Percentiles rank a stretch among this genome's conserved stretches.
Evolutionary conservation across 352 stramenopile genomes (phyloP).

Genomic region (Elongisporangium anandrum): DNA sequence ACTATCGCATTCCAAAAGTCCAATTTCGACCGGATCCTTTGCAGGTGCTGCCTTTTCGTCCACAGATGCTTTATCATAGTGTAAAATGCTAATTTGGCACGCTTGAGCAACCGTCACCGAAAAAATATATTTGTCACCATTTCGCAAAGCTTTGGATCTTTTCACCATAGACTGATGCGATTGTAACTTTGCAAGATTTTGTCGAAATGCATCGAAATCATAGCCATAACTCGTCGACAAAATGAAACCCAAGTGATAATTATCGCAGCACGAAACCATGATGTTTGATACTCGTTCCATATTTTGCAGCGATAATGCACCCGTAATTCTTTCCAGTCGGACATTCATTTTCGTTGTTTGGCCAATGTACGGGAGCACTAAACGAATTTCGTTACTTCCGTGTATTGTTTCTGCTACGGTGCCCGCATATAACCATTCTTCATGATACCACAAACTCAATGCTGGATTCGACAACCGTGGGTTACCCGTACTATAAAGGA

Average conservation of each 20-base stretch:
- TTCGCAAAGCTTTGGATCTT: background rate
- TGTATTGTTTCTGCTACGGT: slow-evolving; percentile 4
- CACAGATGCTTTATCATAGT: slow-evolving; percentile 23
- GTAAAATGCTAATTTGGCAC: slow-evolving; percentile 34
- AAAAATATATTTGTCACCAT: background rate
- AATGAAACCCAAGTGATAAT: slow-evolving; percentile 58
- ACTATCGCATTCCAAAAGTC: slow-evolving; percentile 11
- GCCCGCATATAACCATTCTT: slow-evolving; percentile 33
- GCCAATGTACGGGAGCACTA: background rate
- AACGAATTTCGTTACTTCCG: background rate
- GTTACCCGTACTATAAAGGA: slow-evolving; percentile 37
- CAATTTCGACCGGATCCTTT: slow-evolving; percentile 10
- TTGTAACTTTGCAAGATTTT: slow-evolving; percentile 49
- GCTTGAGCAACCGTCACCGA: slow-evolving; percentile 20
- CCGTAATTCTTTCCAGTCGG: slow-evolving; percentile 16
- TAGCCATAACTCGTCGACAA: slow-evolving; percentile 66
- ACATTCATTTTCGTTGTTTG: slow-evolving; percentile 20
- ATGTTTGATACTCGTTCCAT: slow-evolving; percentile 35
- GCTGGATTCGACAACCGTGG: slow-evolving; percentile 30
- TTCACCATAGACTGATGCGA: slow-evolving; percentile 16
- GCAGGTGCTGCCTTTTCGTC: background rate
- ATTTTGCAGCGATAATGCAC: slow-evolving; percentile 40
- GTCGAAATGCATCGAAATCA: slow-evolving; percentile 38
- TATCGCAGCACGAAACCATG: slow-evolving; percentile 30
- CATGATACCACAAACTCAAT: slow-evolving; percentile 34